Conservation (phyloP, 164 flowering plant genomes). For the Dillenia suffruticosa region DNA sequence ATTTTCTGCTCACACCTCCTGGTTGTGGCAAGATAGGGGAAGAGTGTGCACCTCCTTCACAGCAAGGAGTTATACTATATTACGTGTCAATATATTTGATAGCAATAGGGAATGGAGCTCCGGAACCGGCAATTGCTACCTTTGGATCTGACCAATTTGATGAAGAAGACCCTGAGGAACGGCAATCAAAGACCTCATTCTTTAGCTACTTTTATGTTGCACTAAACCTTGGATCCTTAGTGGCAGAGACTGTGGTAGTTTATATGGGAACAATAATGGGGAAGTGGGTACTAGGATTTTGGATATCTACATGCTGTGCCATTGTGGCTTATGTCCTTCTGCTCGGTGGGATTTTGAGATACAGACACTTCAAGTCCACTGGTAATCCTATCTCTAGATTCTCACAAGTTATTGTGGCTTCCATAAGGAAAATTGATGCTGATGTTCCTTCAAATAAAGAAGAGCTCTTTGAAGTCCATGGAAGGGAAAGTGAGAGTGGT, state of each 20-base stretch:
- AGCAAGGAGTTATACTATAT: constrained; percentile 21
- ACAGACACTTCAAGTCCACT: constrained; percentile 35
- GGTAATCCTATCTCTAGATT: constrained; percentile 52
- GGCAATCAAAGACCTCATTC: constrained; percentile 28
- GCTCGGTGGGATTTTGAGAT: constrained; percentile 28
- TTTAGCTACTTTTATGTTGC: constrained; percentile 47
- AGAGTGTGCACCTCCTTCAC: constrained; percentile 31
- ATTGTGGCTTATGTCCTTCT: constrained; percentile 18
- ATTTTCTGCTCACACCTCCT: constrained; percentile 33
- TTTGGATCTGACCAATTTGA: constrained; percentile 56
- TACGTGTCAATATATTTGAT: constrained; percentile 41
- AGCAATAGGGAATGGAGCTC: constrained; percentile 46
- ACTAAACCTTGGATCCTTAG: constrained; percentile 41
- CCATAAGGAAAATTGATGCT: constrained; percentile 25
- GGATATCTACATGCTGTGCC: constrained; percentile 32
- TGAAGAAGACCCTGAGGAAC: constrained; percentile 33
- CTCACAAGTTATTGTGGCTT: constrained; percentile 43
- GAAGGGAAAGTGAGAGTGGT: constrained; percentile 6
- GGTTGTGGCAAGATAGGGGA: constrained; percentile 43
- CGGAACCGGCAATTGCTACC: constrained; percentile 40
- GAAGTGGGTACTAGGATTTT: constrained; percentile 35
- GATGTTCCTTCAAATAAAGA: constrained; percentile 24
- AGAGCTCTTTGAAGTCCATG: constrained; percentile 31
- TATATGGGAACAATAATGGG: constrained; percentile 33
- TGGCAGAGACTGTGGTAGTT: constrained; percentile 44